A percentile compares a stretch with the other conserved stretches of the same genome.
Evolutionary conservation across 345 rosid genomes (phyloP).

Genomic region (Reutealis trisperma): DNA sequence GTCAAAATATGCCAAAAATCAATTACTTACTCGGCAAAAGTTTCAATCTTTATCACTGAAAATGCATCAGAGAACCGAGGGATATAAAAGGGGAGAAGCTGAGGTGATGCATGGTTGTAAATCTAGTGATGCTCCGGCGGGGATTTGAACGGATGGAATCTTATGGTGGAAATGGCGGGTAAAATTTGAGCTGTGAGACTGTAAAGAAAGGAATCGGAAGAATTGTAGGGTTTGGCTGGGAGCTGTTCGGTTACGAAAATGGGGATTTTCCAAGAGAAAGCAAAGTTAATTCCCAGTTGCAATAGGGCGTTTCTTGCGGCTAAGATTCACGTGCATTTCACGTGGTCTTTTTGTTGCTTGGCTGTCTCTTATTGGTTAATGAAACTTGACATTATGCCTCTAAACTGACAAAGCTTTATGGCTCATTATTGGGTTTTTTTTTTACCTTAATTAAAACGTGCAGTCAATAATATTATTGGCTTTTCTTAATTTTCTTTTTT

Average conservation of each 20-base stretch:
- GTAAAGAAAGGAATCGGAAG: slow-evolving; percentile 23
- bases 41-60: background rate
- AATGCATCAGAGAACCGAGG: background rate
- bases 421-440: no score
- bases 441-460: no score
- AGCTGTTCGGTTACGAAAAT: slow-evolving; percentile 1
- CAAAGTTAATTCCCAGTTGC: background rate
- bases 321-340: background rate
- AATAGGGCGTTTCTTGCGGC: background rate
- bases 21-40: background rate
- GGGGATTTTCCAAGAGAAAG: background rate
- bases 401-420: background rate
- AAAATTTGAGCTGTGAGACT: background rate
- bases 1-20: background rate
- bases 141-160: slow-evolving; percentile 2
- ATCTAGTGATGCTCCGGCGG: background rate
- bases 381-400: background rate
- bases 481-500: no score
- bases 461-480: no score
- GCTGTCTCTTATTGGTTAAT: background rate
- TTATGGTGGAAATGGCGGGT: slow-evolving; percentile 30
- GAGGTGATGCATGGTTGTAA: background rate
- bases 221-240: slow-evolving; percentile 23
- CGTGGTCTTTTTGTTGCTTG: background rate
- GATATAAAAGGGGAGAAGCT: no score